Evolutionary conservation across 371 early-diverging fungal genomes (phyloP).

Genomic region (Haplosporangium sp.): DNA sequence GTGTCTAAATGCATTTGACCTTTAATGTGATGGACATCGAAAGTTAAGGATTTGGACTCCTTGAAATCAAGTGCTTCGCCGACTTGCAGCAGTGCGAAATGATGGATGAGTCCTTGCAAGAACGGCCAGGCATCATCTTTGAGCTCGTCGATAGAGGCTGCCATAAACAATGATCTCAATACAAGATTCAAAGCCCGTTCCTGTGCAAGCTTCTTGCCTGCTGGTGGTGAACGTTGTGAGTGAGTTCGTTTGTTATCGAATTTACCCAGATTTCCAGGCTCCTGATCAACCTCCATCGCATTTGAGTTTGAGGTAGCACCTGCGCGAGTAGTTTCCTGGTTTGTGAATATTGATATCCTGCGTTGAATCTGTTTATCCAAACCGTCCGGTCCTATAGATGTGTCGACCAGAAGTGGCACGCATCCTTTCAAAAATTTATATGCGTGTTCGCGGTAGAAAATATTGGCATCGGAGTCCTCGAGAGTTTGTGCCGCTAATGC

Average conservation of each 20-base stretch:
- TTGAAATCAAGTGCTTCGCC: conserved; percentile 75
- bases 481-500: conserved; percentile 69
- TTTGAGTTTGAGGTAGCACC: conserved; percentile 23
- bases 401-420: conserved; percentile 77
- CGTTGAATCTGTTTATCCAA: conserved; percentile 60
- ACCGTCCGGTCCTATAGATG: conserved; percentile 70
- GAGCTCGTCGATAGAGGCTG: conserved; percentile 72
- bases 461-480: conserved; percentile 62
- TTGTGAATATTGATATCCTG: conserved; percentile 48
- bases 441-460: conserved; percentile 73
- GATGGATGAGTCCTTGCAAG: conserved; percentile 74
- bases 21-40: conserved; percentile 52
- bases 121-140: conserved; percentile 76
- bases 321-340: conserved; percentile 18
- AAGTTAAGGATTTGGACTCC: conserved; percentile 57
- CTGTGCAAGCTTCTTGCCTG: conserved; percentile 68
- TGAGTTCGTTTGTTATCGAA: conserved; percentile 41
- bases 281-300: conserved; percentile 57
- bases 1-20: conserved; percentile 62
- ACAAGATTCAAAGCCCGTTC: conserved; percentile 76
- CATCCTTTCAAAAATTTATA: conserved; percentile 79
- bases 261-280: conserved; percentile 39
- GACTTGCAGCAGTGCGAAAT: conserved; percentile 82
- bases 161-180: conserved; percentile 75
- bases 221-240: conserved; percentile 27